Conservation (phyloP, 2,329 filamentous ascomycete genomes). For the Ophiostoma himal-ulmi region DNA sequence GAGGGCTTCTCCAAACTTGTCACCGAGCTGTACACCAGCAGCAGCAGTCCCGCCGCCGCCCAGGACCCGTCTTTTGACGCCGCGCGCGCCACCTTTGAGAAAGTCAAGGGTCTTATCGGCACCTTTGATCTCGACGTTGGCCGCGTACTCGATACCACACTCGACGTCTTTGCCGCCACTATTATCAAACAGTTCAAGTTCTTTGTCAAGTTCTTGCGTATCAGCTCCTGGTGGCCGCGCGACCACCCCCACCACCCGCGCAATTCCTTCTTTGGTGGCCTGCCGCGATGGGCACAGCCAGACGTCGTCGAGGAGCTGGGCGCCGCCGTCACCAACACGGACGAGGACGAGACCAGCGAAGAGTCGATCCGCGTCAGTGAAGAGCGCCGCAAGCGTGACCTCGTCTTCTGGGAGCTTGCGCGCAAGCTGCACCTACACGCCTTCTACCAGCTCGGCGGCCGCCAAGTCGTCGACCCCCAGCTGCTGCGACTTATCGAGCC, state of each 20-base stretch:
- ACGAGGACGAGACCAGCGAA: slow-evolving; percentile 66
- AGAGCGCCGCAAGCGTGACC: slow-evolving; percentile 61
- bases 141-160: slow-evolving; percentile 83
- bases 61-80: slow-evolving; percentile 60
- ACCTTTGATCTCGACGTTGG: slow-evolving; percentile 97
- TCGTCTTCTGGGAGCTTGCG: slow-evolving; percentile 75
- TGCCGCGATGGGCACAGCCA: slow-evolving; percentile 84
- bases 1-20: slow-evolving; percentile 96
- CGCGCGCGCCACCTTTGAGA: slow-evolving; percentile 81
- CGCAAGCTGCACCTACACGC: slow-evolving; percentile 69
- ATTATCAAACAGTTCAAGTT: slow-evolving; percentile 90
- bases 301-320: slow-evolving; percentile 53
- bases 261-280: slow-evolving; percentile 51
- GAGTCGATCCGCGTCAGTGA: slow-evolving; percentile 56
- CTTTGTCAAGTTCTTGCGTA: slow-evolving; percentile 85
- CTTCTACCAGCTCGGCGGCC: slow-evolving; percentile 82
- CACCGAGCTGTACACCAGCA: slow-evolving; percentile 86
- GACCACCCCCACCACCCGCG: slow-evolving; percentile 41
- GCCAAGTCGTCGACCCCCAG: slow-evolving; percentile 57
- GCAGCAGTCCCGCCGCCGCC: slow-evolving; percentile 61
- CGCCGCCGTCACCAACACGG: slow-evolving; percentile 48
- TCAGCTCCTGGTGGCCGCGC: slow-evolving; percentile 95
- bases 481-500: slow-evolving; percentile 42
- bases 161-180: slow-evolving; percentile 91
- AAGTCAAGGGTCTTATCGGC: slow-evolving; percentile 88